These are phyloP conservation scores for Emydomyces testavorans DNA, from an alignment of 2,329 filamentous ascomycete species.

Conservation along the genomic window DNA sequence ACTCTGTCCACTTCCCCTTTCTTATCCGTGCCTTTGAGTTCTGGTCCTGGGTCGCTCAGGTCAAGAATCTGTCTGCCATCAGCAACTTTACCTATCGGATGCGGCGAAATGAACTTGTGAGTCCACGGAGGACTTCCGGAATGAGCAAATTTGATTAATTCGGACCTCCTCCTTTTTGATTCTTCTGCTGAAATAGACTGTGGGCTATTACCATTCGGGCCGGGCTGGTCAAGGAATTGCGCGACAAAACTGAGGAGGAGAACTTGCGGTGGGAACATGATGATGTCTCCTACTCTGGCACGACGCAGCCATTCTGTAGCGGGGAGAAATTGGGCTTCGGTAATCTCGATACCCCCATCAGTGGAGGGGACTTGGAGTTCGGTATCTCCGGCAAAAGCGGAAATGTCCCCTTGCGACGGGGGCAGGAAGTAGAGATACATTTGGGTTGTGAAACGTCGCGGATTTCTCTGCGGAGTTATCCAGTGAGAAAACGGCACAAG, in stretches of 20 bases:
- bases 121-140: slow-evolving; percentile 37
- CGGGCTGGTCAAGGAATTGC: slow-evolving; percentile 38
- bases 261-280: slow-evolving; percentile 83
- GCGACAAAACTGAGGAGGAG: slow-evolving; percentile 45
- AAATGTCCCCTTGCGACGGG: slow-evolving; percentile 32
- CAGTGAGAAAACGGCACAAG: slow-evolving; percentile 80
- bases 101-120: slow-evolving; percentile 39
- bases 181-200: slow-evolving; percentile 19
- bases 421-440: slow-evolving; percentile 95
- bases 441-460: slow-evolving; percentile 79
- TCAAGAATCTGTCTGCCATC: slow-evolving; percentile 44
- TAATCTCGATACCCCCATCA: slow-evolving; percentile 59
- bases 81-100: slow-evolving; percentile 27
- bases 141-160: slow-evolving; percentile 40
- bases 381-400: slow-evolving; percentile 31
- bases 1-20: slow-evolving; percentile 45
- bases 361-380: slow-evolving; percentile 57
- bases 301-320: slow-evolving; percentile 57
- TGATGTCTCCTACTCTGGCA: slow-evolving; percentile 54
- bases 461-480: slow-evolving; percentile 62
- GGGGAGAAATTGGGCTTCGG: slow-evolving; percentile 65
- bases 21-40: slow-evolving; percentile 41
- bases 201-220: slow-evolving; percentile 14
- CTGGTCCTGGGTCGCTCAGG: slow-evolving; percentile 45
- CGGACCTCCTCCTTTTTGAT: slow-evolving; percentile 28